Evolutionary conservation across 75 land plant genomes (phyloP), one percentile per base, ranked within the genome.

Genomic region (Selaginella tamariscina): DNA sequence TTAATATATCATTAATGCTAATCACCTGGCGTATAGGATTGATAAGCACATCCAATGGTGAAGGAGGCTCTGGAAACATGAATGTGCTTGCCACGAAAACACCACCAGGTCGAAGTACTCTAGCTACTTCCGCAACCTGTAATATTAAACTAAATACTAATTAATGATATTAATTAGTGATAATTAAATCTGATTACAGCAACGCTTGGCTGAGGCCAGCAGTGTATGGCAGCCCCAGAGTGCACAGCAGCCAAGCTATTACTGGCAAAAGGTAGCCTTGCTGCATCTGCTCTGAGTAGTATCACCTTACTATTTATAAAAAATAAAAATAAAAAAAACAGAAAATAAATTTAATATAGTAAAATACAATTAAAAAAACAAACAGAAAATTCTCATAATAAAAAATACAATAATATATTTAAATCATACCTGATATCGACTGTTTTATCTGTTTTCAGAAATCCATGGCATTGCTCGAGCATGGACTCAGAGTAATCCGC

Each of bases 221-320:
- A 91, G 74, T 88, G 97, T 15, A 91, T 65, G 27, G 97, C 97
- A 67, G 97, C 97, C 66, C 97, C 97, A 13, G 97, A 92, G 86
- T 91, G 94, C 49, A 91, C 85, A n/a, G 94, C 97, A 73, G 89
- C 89, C 31, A 91, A 39, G 2, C 86, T 81, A 32, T 70, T 67
- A 56, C 84, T 80, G 64, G 56, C 73, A 65, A 91, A 86, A 32
- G 97, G 97, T 68, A 91, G 87, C 64, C 97, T 76, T 66, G 87
- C 78, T 39, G 85, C 88, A 79, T 91, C 96, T 67, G 96, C 96
- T 55, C 96, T 79, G 31, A 91, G 81, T 73, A 91, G 67, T 1
- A 70, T 55, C 20, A 88, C 26, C 62, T 80, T 82, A 71, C 93
- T 88, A 71, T 13, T 56, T 31, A 24, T 55, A 11, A 60, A 70